These are phyloP conservation scores for Aspergillus floridensis DNA, from an alignment of 2,329 filamentous ascomycete species.

Conservation along the genomic window DNA sequence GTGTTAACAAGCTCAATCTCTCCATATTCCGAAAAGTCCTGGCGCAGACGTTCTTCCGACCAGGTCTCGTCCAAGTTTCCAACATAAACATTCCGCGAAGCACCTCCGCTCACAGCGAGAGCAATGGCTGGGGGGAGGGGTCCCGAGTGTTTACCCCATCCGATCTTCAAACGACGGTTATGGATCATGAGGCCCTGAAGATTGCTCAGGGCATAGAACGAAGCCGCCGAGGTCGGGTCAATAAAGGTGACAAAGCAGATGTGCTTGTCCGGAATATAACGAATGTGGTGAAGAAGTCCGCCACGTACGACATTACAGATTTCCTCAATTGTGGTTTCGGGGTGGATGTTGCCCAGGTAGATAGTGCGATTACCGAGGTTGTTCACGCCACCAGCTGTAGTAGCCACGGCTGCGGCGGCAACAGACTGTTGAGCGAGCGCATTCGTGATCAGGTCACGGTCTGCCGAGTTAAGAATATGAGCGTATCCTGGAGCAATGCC, in stretches of 20 bases:
- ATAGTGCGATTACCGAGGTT: conserved; percentile 97
- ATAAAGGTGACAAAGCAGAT: conserved; percentile 99
- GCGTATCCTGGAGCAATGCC: conserved; percentile 96
- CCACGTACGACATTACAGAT: conserved; percentile 98
- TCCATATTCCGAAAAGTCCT: conserved; percentile 95
- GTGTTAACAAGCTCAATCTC: conserved; percentile 98
- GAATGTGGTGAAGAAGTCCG: conserved; percentile 93
- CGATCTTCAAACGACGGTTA: conserved; percentile 95
- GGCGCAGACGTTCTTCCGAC: conserved; percentile 91
- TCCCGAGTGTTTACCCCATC: conserved; percentile 98
- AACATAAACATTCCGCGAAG: conserved; percentile 97
- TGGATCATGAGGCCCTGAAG: conserved; percentile 98
- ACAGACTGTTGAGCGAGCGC: conserved; percentile 96
- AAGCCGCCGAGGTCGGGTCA: conserved; percentile 93
- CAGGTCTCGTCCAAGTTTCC: conserved; percentile 96
- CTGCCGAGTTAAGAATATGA: conserved; percentile 91
- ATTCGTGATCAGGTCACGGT: conserved; percentile 94
- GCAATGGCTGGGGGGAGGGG: conserved; percentile 94
- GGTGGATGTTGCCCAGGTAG: conserved; percentile 97
- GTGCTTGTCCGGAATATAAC: conserved; percentile 99
- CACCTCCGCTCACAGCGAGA: conserved; percentile 90
- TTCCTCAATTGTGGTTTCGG: conserved; percentile 97
- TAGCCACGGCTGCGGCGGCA: conserved; percentile 92
- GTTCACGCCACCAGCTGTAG: conserved; percentile 92
- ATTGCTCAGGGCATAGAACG: conserved; percentile 97